Evolutionary conservation across 148 eudicot genomes (phyloP).

Genomic region (Vaccinium vitisidaea): DNA sequence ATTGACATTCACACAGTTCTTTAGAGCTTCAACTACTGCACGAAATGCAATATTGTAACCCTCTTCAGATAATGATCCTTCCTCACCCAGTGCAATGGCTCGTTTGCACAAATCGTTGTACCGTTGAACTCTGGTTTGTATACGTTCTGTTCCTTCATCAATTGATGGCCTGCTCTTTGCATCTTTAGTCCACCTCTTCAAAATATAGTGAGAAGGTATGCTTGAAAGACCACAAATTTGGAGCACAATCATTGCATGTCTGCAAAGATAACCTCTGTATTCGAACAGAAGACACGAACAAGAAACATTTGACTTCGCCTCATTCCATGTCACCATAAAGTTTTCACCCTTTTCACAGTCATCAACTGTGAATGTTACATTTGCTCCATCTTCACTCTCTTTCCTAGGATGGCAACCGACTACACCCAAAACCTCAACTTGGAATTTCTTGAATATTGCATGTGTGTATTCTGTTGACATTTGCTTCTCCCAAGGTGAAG

Average conservation of each 20-base stretch:
- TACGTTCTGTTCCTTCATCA: slow-evolving; percentile 33
- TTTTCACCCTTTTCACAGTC: slow-evolving; percentile 44
- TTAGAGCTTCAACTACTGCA: slow-evolving; percentile 51
- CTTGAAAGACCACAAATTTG: slow-evolving; percentile 52
- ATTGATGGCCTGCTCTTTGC: slow-evolving; percentile 36
- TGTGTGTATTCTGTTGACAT: slow-evolving; percentile 48
- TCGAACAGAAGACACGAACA: slow-evolving; percentile 53
- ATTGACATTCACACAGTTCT: slow-evolving; percentile 48
- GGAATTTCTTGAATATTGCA: slow-evolving; percentile 52
- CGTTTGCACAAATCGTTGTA: slow-evolving; percentile 45
- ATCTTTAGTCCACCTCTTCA: slow-evolving; percentile 59
- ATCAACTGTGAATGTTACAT: slow-evolving; percentile 33
- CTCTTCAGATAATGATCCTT: slow-evolving; percentile 52
- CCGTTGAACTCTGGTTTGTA: slow-evolving; percentile 37
- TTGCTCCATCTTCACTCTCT: slow-evolving; percentile 36
- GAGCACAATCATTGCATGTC: slow-evolving; percentile 58
- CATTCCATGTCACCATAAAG: slow-evolving; percentile 42
- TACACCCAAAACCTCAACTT: slow-evolving; percentile 53
- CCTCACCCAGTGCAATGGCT: slow-evolving; percentile 59
- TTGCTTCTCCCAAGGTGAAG: slow-evolving; percentile 62
- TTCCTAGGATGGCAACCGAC: slow-evolving; percentile 53
- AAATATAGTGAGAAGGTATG: slow-evolving; percentile 43
- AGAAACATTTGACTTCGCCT: slow-evolving; percentile 32
- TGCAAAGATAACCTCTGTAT: slow-evolving; percentile 51
- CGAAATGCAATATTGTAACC: slow-evolving; percentile 46